A percentile compares a stretch with the other conserved stretches of the same genome.
Conservation (phyloP, 2,329 filamentous ascomycete genomes). For the Pseudocercospora crystallina region DNA sequence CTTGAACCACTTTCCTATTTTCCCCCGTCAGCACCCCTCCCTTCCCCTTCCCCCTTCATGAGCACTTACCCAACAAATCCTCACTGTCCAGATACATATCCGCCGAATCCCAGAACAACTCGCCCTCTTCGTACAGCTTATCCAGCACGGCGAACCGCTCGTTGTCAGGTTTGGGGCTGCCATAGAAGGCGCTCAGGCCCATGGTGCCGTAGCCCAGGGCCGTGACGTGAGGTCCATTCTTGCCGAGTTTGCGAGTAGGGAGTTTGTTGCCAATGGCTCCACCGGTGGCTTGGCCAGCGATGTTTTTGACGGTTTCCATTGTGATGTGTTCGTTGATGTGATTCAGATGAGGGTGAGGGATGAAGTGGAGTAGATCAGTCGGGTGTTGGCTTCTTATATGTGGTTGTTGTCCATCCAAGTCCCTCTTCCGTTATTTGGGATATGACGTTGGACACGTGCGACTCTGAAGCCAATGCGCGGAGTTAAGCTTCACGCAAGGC, state of each 20-base stretch:
- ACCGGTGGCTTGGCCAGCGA: conserved; percentile 23
- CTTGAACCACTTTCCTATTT: conserved; percentile 37
- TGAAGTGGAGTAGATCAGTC: too few relatives aligned
- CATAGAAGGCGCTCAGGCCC: conserved; percentile 52
- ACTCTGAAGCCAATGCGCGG: too few relatives aligned
- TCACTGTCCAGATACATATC: conserved; percentile 36
- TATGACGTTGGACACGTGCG: too few relatives aligned
- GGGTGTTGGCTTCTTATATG: too few relatives aligned
- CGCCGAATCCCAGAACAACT: conserved; percentile 53
- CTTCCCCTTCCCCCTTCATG: background rate
- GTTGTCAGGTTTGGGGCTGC: conserved; percentile 48
- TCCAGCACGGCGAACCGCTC: conserved; percentile 55
- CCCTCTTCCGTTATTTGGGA: too few relatives aligned
- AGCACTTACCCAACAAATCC: conserved; percentile 44
- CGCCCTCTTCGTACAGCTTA: conserved; percentile 51
- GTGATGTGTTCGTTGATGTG: background rate
- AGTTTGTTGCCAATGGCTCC: conserved; percentile 33
- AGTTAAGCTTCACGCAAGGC: too few relatives aligned
- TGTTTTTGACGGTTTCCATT: conserved; percentile 21
- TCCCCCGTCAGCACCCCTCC: background rate
- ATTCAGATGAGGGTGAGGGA: background rate
- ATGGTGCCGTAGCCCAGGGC: conserved; percentile 56
- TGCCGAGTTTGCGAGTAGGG: conserved; percentile 51
- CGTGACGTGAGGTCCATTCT: conserved; percentile 53
- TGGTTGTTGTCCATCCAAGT: too few relatives aligned